These are phyloP conservation scores for Cryptosporidium ryanae DNA, from an alignment of 169 alveolate species.

Conservation along the genomic window DNA sequence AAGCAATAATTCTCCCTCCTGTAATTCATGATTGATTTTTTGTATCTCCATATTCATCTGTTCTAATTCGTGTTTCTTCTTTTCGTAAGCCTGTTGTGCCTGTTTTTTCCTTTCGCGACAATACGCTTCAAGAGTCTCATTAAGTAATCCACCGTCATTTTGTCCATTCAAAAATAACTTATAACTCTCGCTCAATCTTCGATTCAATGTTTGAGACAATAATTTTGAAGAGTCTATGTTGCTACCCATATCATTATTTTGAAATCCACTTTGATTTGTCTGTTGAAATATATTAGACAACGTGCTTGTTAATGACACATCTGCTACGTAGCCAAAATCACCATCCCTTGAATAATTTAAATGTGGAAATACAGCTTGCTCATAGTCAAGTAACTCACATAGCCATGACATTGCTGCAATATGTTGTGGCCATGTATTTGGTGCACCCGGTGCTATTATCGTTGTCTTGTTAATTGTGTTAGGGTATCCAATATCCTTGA, in stretches of 20 bases:
- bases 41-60: slow-evolving; percentile 72
- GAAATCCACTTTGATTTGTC: slow-evolving; percentile 8
- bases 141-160: slow-evolving; percentile 61
- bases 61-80: slow-evolving; percentile 67
- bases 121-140: slow-evolving; percentile 69
- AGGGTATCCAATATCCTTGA: slow-evolving; percentile 83
- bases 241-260: slow-evolving; percentile 1
- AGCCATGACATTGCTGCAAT: slow-evolving; percentile 85
- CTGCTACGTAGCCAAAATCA: slow-evolving; percentile 45
- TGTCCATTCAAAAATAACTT: slow-evolving; percentile 57
- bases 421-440: slow-evolving; percentile 84
- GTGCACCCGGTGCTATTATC: slow-evolving; percentile 85
- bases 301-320: slow-evolving; percentile 49
- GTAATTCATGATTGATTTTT: slow-evolving; percentile 58
- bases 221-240: slow-evolving; percentile 50
- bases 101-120: slow-evolving; percentile 71
- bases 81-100: slow-evolving; percentile 71
- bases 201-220: slow-evolving; percentile 62
- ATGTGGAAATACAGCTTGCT: slow-evolving; percentile 81
- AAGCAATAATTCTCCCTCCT: slow-evolving; percentile 54
- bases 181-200: slow-evolving; percentile 58
- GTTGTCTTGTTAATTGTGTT: slow-evolving; percentile 82
- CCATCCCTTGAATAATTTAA: slow-evolving; percentile 77
- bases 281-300: slow-evolving; percentile 25
- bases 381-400: slow-evolving; percentile 83